phyloP scores from a whole-genome alignment of 129 eudicot genomes.

The Deinandra increscens region DNA sequence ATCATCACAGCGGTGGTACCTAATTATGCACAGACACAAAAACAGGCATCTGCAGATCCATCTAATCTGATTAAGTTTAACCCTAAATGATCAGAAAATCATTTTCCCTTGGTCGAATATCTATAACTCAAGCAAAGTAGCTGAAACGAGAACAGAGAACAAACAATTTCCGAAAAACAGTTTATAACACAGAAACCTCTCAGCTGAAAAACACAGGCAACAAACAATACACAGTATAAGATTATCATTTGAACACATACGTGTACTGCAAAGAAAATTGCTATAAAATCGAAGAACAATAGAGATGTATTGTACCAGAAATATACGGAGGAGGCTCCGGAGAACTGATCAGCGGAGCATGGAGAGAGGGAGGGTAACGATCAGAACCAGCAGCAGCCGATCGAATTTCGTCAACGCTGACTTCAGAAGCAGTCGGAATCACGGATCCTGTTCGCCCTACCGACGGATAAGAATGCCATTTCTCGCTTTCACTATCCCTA shows the following conservation, averaged over 20 bases:
- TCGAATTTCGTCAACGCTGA: conserved; percentile 86
- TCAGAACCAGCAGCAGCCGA: conserved; percentile 61
- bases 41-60: background rate
- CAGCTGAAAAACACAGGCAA: background rate
- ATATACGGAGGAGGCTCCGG: conserved; percentile 52
- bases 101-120: no score
- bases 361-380: conserved; percentile 74
- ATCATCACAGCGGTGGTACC: conserved; percentile 4
- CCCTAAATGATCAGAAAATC: background rate
- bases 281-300: background rate
- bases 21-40: background rate
- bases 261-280: background rate
- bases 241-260: background rate
- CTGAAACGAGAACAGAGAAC: no score
- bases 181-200: background rate
- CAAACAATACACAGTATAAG: background rate
- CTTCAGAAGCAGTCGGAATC: conserved; percentile 60
- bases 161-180: background rate
- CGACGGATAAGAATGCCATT: conserved; percentile 69
- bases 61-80: background rate
- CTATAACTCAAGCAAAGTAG: no score
- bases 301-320: conserved; percentile 35
- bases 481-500: conserved; percentile 43
- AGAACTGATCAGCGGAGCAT: conserved; percentile 71
- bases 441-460: conserved; percentile 66